Percentiles rank a stretch among this genome's conserved stretches.
These are phyloP conservation scores for Mycotypha africana DNA, from an alignment of 371 early-diverging fungal species.

Conservation along the genomic window DNA sequence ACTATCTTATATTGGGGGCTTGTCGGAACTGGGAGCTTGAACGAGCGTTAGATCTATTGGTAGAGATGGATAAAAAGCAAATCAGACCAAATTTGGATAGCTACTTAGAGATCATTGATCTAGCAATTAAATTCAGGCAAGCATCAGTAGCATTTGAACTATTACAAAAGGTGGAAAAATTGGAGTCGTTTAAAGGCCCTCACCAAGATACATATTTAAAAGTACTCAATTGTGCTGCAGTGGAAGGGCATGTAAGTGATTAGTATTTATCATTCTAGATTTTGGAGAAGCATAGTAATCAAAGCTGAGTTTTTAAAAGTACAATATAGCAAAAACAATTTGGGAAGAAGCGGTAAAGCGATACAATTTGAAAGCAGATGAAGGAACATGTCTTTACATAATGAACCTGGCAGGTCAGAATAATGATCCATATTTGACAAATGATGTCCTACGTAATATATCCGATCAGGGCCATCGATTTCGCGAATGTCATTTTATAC, in stretches of 20 bases:
- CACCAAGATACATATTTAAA: conserved; percentile 23
- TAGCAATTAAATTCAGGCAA: conserved; percentile 15
- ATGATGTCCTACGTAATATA: conserved; percentile 45
- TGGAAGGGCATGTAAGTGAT: conserved; percentile 37
- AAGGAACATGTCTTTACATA: conserved; percentile 53
- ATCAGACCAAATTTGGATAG: conserved; percentile 8
- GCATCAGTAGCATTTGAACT: conserved; percentile 28
- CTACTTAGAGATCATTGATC: conserved; percentile 13
- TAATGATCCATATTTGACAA: conserved; percentile 49
- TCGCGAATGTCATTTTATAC: conserved; percentile 54
- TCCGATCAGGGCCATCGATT: conserved; percentile 38
- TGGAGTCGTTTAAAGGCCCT: conserved; percentile 21
- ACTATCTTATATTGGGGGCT: too few relatives aligned
- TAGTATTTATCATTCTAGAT: background rate
- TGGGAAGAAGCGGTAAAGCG: conserved; percentile 44
- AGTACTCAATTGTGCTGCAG: conserved; percentile 42
- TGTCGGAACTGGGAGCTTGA: conserved; percentile 38
- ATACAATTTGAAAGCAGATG: conserved; percentile 39
- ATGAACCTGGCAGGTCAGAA: conserved; percentile 54
- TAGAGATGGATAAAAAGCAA: conserved; percentile 19
- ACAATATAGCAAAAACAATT: conserved; percentile 27
- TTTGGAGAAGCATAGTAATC: background rate
- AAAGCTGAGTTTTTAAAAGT: conserved; percentile 18
- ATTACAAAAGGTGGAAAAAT: conserved; percentile 33
- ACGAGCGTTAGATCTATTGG: conserved; percentile 33